Percentiles rank a stretch among this genome's conserved stretches.
phyloP scores from a whole-genome alignment of 2,329 filamentous ascomycete genomes.

The Talaromyces sp. region DNA sequence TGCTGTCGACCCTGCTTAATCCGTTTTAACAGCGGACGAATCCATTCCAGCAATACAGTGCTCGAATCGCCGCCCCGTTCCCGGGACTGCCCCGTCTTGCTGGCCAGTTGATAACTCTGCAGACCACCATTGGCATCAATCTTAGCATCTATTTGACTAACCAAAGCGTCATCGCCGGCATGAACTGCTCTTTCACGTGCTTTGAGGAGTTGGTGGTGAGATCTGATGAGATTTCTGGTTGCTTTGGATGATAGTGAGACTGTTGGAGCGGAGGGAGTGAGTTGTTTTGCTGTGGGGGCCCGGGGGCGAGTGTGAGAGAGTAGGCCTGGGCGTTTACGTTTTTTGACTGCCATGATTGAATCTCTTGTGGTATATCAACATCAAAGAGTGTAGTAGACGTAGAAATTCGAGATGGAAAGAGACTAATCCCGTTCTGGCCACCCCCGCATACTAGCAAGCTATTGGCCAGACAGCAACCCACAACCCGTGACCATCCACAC shows the following conservation, averaged over 20 bases:
- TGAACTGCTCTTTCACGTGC: conserved; percentile 52
- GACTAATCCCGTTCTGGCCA: background rate
- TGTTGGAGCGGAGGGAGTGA: conserved; percentile 18
- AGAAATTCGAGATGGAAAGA: background rate
- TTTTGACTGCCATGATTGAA: conserved; percentile 32
- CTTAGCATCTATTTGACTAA: conserved; percentile 46
- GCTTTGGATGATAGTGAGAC: conserved; percentile 54
- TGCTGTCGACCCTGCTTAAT: conserved; percentile 25
- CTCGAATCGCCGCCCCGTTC: conserved; percentile 65
- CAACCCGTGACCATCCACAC: conserved; percentile 20
- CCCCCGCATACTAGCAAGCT: conserved; percentile 5
- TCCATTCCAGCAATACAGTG: conserved; percentile 59
- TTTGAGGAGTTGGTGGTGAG: conserved; percentile 62
- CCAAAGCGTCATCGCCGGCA: conserved; percentile 44
- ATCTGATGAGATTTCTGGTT: conserved; percentile 58
- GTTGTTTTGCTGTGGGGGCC: conserved; percentile 35
- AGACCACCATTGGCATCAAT: conserved; percentile 60
- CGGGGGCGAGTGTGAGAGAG: conserved; percentile 50
- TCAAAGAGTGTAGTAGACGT: background rate
- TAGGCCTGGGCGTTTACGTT: conserved; percentile 36
- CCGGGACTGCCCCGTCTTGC: conserved; percentile 60
- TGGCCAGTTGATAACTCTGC: conserved; percentile 61
- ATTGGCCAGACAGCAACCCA: conserved; percentile 23
- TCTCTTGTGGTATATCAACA: background rate
- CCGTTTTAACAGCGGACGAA: conserved; percentile 37